Percentiles rank a stretch among this genome's conserved stretches.
phyloP scores from a whole-genome alignment of 352 stramenopile species.

The Globisporangium canariense region DNA sequence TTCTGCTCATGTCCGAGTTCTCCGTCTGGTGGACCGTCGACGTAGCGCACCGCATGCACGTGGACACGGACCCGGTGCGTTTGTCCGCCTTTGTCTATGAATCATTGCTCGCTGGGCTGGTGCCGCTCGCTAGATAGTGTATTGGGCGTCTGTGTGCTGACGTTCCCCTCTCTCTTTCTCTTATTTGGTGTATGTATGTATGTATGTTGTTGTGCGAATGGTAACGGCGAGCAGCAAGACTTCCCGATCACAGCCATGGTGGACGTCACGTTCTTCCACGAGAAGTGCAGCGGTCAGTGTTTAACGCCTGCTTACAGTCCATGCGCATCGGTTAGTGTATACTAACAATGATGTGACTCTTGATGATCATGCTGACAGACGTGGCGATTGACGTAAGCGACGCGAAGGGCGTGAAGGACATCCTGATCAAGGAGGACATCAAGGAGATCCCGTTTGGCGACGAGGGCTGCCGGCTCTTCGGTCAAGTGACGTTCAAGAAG shows the following conservation, averaged over 20 bases:
- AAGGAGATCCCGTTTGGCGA: conserved; percentile 52
- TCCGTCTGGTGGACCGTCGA: conserved; percentile 84
- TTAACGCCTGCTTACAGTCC: neutral
- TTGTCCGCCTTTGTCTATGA: neutral
- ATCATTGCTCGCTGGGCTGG: neutral
- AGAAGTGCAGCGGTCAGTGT: conserved; percentile 58
- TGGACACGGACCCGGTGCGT: conserved; percentile 77
- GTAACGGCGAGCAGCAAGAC: conserved; percentile 55
- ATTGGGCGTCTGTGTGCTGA: neutral
- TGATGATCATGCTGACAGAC: conserved; percentile 29
- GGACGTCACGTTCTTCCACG: conserved; percentile 80
- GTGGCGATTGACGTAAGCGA: conserved; percentile 85
- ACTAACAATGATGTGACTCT: neutral
- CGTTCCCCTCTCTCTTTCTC: neutral
- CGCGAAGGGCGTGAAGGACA: conserved; percentile 81
- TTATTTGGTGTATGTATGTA: too few species aligned
- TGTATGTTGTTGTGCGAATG: too few species aligned
- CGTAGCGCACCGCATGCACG: conserved; percentile 85
- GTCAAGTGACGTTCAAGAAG: conserved; percentile 73
- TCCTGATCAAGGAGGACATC: conserved; percentile 68
- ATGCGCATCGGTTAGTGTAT: neutral
- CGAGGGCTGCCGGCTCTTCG: conserved; percentile 74
- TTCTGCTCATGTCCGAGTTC: conserved; percentile 82
- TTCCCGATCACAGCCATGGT: conserved; percentile 75
- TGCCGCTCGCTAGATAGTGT: neutral